A percentile compares a stretch with the other conserved stretches of the same genome.
Conservation (phyloP, 352 stramenopile species). For the Phytopythium chamaehyphon region DNA sequence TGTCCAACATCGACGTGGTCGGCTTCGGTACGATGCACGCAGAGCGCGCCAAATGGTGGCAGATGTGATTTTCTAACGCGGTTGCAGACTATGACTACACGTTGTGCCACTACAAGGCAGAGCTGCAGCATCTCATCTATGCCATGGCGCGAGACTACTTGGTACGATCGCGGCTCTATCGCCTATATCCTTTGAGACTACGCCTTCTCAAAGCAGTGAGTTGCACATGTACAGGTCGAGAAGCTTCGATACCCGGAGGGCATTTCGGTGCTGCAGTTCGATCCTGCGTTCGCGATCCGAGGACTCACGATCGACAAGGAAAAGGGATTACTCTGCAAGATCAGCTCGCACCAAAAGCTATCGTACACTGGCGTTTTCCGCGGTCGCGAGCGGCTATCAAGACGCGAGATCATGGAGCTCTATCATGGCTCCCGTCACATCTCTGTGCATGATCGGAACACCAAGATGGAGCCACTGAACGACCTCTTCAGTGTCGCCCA, state of each 20-base stretch:
- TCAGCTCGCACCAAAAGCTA: slow-evolving; percentile 93
- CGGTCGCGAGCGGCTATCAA: slow-evolving; percentile 79
- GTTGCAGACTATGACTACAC: slow-evolving; percentile 93
- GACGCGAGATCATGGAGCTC: slow-evolving; percentile 80
- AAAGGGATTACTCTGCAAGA: slow-evolving; percentile 92
- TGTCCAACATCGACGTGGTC: slow-evolving; percentile 67
- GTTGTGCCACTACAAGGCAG: slow-evolving; percentile 89
- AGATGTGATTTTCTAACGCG: neutral
- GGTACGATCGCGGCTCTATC: slow-evolving; percentile 21
- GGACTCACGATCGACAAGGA: slow-evolving; percentile 92
- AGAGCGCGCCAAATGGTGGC: neutral
- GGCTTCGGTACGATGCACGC: slow-evolving; percentile 44
- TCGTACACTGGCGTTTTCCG: slow-evolving; percentile 75
- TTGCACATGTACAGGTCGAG: slow-evolving; percentile 29
- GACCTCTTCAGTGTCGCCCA: slow-evolving; percentile 93
- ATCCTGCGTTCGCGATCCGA: slow-evolving; percentile 90
- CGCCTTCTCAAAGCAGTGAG: no score
- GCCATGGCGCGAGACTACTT: slow-evolving; percentile 87
- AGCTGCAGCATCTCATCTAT: slow-evolving; percentile 92
- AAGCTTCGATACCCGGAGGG: slow-evolving; percentile 84
- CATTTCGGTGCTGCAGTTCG: slow-evolving; percentile 74
- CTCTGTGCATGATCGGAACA: slow-evolving; percentile 68
- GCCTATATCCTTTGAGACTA: no score
- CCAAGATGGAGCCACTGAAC: slow-evolving; percentile 91
- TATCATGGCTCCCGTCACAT: slow-evolving; percentile 89